A percentile compares a stretch with the other conserved stretches of the same genome.
Conservation (phyloP, 1,284 basidiomycete genomes). For the Irpex sp. region DNA sequence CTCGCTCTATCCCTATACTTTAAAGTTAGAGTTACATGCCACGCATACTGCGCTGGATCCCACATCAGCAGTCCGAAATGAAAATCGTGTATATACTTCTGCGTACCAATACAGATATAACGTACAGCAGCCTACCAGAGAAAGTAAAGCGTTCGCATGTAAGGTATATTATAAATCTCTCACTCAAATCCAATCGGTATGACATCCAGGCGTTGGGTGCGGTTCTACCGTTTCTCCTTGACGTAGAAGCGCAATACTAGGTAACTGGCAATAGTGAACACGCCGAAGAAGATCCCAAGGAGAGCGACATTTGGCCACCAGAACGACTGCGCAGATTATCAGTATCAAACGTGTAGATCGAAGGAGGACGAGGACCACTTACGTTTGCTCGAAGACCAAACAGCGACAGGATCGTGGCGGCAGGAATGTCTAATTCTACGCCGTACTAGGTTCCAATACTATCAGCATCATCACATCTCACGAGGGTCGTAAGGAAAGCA, state of each 20-base stretch:
- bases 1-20: no score
- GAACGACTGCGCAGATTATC: constrained; percentile 60
- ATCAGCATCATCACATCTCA: not conserved
- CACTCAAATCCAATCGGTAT: no score
- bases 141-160: not conserved
- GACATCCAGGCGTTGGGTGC: not conserved
- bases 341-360: not conserved
- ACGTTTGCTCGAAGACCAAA: constrained; percentile 88
- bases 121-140: not conserved
- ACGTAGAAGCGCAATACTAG: constrained; percentile 84
- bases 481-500: constrained; percentile 29
- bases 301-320: constrained; percentile 93
- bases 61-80: not conserved
- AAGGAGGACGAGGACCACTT: constrained; percentile 18
- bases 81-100: not conserved
- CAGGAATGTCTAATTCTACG: constrained; percentile 89
- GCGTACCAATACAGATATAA: not conserved
- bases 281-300: constrained; percentile 79
- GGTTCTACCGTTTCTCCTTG: constrained; percentile 75
- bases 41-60: not conserved
- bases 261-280: constrained; percentile 75
- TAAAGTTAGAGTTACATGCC: no score
- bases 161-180: not conserved
- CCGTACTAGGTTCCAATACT: constrained; percentile 59
- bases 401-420: constrained; percentile 87